phyloP scores from a whole-genome alignment of 805 yeast genomes.

The Zygoascus biomembranicola region DNA sequence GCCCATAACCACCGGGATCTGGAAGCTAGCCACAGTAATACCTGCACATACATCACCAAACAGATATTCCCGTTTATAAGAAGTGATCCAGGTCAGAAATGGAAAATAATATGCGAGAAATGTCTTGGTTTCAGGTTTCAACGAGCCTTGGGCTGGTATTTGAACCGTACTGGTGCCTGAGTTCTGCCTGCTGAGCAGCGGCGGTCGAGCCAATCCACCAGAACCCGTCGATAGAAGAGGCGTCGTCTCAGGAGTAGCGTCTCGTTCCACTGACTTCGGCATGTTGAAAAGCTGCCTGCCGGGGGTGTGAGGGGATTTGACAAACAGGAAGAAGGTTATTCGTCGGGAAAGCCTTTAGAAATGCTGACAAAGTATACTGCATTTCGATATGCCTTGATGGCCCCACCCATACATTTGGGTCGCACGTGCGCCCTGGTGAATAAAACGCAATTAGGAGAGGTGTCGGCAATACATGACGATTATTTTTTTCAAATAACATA shows the following conservation, averaged over 20 bases:
- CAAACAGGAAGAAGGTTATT: too few species aligned
- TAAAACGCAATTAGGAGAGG: too few species aligned
- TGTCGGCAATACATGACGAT: too few species aligned
- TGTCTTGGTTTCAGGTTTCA: conserved; percentile 15
- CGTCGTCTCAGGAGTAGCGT: background rate
- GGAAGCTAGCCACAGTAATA: conserved; percentile 79
- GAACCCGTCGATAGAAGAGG: background rate
- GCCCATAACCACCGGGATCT: conserved; percentile 78
- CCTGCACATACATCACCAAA: conserved; percentile 75
- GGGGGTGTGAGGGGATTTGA: too few species aligned
- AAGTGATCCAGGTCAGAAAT: conserved; percentile 44
- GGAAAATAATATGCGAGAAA: conserved; percentile 47
- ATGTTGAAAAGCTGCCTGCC: background rate
- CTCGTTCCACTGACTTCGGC: background rate
- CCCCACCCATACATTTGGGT: too few species aligned
- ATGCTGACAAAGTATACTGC: too few species aligned
- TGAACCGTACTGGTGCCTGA: background rate
- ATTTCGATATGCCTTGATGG: too few species aligned
- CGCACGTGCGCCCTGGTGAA: too few species aligned
- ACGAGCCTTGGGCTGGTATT: background rate
- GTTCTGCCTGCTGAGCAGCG: background rate
- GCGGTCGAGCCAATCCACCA: background rate
- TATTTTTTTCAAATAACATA: too few species aligned
- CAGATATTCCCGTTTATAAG: conserved; percentile 32
- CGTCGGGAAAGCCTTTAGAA: too few species aligned